Evolutionary conservation across 495 filamentous ascomycete species (phyloP).

Genomic region (Penicillium waksmanii): DNA sequence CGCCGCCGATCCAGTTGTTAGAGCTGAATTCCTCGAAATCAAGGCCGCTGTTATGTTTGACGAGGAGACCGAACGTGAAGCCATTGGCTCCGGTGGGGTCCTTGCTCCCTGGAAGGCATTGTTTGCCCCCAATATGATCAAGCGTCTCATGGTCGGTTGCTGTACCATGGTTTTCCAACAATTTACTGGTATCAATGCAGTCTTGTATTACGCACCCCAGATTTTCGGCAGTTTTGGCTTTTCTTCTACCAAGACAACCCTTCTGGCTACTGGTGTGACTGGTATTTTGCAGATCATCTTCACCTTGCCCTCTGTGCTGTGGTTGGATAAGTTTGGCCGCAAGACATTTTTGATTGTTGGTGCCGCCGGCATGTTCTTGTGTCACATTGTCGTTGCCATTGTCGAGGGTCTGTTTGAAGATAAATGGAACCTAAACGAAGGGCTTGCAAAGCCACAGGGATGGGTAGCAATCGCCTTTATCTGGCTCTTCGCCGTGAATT

Average conservation of each 20-base stretch:
- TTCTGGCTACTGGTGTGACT: slow-evolving; percentile 69
- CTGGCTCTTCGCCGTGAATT: slow-evolving; percentile 47
- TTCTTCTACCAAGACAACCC: slow-evolving; percentile 38
- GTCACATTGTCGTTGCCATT: slow-evolving; percentile 48
- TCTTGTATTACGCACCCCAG: slow-evolving; percentile 61
- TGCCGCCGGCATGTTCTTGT: slow-evolving; percentile 68
- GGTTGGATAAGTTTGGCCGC: slow-evolving; percentile 72
- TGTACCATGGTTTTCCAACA: slow-evolving; percentile 57
- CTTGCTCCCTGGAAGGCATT: slow-evolving; percentile 61
- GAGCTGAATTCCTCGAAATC: slow-evolving; percentile 70
- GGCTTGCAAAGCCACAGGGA: slow-evolving; percentile 26
- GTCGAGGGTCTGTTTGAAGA: slow-evolving; percentile 41
- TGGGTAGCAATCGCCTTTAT: slow-evolving; percentile 50
- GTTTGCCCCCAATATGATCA: slow-evolving; percentile 60
- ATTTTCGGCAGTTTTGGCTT: slow-evolving; percentile 35
- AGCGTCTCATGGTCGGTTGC: slow-evolving; percentile 49
- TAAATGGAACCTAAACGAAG: slow-evolving; percentile 32
- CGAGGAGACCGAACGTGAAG: slow-evolving; percentile 64
- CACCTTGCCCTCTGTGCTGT: slow-evolving; percentile 66
- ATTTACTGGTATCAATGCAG: slow-evolving; percentile 65
- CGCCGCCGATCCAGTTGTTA: slow-evolving; percentile 61
- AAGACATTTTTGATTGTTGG: slow-evolving; percentile 71
- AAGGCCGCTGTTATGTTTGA: slow-evolving; percentile 58
- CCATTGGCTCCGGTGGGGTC: slow-evolving; percentile 52
- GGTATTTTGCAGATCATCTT: slow-evolving; percentile 75